Conservation (phyloP, 2,329 filamentous ascomycete species). For the Penicillium sp. region DNA sequence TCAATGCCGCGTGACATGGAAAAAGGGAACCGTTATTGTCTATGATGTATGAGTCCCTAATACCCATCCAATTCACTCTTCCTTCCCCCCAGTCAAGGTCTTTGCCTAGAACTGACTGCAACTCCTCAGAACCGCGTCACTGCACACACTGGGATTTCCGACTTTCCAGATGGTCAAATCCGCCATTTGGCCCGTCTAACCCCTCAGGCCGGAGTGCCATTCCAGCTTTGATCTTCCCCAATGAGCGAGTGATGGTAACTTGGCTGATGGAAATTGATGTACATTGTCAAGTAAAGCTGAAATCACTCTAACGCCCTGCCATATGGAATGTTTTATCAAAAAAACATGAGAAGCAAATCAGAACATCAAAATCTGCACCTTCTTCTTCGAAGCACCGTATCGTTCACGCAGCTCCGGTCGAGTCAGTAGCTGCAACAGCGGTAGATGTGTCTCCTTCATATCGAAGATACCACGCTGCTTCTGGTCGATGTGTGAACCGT, state of each 20-base stretch:
- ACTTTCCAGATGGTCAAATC: not conserved
- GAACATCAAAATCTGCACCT: constrained; percentile 56
- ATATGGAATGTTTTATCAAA: constrained; percentile 3
- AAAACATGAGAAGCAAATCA: constrained; percentile 43
- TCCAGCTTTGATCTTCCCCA: not conserved
- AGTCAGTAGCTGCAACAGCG: constrained; percentile 76
- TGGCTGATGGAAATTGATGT: not conserved
- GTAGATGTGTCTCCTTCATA: constrained; percentile 90
- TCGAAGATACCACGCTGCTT: constrained; percentile 95
- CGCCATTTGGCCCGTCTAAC: not conserved
- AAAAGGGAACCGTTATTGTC: not conserved
- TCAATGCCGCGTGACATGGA: not conserved
- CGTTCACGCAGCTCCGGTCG: constrained; percentile 72
- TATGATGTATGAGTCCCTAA: not conserved
- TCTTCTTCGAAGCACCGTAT: constrained; percentile 65
- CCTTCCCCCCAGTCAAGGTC: not conserved
- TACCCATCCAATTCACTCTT: not conserved
- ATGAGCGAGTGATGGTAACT: not conserved
- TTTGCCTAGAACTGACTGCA: not conserved
- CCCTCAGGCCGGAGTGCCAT: not conserved
- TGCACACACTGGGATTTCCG: not conserved
- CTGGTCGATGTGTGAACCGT: constrained; percentile 90
- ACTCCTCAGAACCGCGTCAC: not conserved
- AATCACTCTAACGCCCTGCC: constrained; percentile 6
- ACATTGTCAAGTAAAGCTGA: not conserved